Base-by-base conservation (phyloP, 2,329 filamentous ascomycete genomes). In the Apiospora arundinis region DNA sequence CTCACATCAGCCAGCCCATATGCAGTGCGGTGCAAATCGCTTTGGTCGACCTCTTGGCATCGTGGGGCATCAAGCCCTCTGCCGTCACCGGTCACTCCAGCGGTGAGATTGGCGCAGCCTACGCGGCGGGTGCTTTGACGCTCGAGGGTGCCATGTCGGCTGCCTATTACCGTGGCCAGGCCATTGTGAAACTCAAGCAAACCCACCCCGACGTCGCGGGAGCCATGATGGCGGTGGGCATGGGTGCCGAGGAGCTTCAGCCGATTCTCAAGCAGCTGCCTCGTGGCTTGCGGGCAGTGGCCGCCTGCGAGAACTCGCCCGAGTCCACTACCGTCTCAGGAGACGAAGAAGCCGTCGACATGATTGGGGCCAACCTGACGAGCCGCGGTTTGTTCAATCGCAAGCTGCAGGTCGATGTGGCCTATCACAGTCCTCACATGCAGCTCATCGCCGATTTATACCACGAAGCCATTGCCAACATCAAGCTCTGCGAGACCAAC, bases 211-310 rank as follows among this genome's bases (percentile, higher is more conserved):
- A 80, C 0, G 80, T 85, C 0, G 78, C 79, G 6, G 87, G 87
- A 0, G 78, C 82, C 7, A 90, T 90, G 88, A 81, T 89, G 76
- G 88, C 88, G 0, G 85, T 88, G 1, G 88, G 85, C 4, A 80
- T 81, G 1, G 82, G 80, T n/a, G 78, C 82, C 8, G 78, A 81
- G 70, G 82, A 83, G 45, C 77, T 82, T 2, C 80, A 80, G 73
- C 74, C 71, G 8, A 70, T 75, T 9, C 66, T 78, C 45, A 75
- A 76, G 68, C 69, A 74, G 56, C 74, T 78, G 46, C 73, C 71
- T 42, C 32, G 70, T 25, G 78, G 79, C 1, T 72, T 73, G 6
- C 28, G 56, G 8, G 79, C 79, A 1, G 78, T 75, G 40, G 74
- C 74, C 25, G 76, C 76, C 11, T 77, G 75, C 63, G 75, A 77